These are phyloP conservation scores for Candida coquimbonensis DNA, from an alignment of 805 yeast genomes.

Conservation along the genomic window DNA sequence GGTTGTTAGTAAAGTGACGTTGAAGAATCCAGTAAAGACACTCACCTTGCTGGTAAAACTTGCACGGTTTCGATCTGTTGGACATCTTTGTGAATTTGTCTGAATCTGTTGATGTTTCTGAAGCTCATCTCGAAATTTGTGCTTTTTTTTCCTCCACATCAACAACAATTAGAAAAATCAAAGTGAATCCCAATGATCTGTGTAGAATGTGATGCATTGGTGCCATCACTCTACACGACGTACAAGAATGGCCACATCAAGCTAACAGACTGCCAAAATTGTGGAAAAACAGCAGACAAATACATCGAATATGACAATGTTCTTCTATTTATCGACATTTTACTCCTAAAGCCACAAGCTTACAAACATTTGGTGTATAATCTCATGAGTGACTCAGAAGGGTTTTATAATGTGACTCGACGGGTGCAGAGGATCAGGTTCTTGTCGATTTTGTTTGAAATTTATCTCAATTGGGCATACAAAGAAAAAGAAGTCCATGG, in stretches of 20 bases:
- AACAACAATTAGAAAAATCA: too few relatives aligned
- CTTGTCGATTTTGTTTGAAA: conserved; percentile 72
- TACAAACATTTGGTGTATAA: conserved; percentile 84
- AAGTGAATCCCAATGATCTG: conserved; percentile 59
- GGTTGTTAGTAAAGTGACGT: background rate
- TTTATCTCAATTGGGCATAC: conserved; percentile 86
- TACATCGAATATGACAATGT: conserved; percentile 89
- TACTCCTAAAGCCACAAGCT: conserved; percentile 81
- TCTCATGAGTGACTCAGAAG: conserved; percentile 18
- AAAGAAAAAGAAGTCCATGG: conserved; percentile 54
- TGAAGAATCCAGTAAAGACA: background rate
- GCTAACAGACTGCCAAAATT: conserved; percentile 65
- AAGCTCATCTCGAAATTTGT: background rate
- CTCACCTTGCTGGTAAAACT: conserved; percentile 34
- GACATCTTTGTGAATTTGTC: conserved; percentile 12
- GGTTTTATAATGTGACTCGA: background rate
- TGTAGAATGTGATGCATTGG: conserved; percentile 73
- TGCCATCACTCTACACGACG: conserved; percentile 56
- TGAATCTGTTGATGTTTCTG: background rate
- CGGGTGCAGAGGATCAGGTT: conserved; percentile 43
- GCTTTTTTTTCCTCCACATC: background rate
- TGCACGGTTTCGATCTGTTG: conserved; percentile 31
- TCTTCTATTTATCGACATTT: conserved; percentile 71
- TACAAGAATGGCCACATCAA: conserved; percentile 76
- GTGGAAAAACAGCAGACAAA: conserved; percentile 76